Base-by-base conservation (phyloP, 202 grass and related monocot species). In the Hordeum pubiflorum region DNA sequence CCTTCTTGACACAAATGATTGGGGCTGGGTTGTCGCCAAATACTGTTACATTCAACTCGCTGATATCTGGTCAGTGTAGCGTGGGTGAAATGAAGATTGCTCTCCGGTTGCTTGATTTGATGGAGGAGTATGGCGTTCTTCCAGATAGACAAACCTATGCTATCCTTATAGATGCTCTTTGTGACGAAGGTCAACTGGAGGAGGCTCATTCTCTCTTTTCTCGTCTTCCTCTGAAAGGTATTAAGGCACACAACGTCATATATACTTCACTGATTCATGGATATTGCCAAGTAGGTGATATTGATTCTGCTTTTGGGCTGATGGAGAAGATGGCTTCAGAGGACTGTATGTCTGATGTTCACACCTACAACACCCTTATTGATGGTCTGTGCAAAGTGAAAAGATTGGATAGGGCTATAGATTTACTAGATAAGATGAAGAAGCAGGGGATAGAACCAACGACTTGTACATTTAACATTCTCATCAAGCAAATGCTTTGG, bases 211-310 rank as follows among this genome's bases (percentile, higher is more conserved):
- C 55, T 58, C 20, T 58, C 15, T 22, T 58, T 22, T 58, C 55
- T 58, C 22, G 55, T 41, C 60, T 81, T 57, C 9, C n/a, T 36
- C 26, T 29, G 9, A 68, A 76, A 69, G 77, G 52, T 38, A 34
- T 81, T 22, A 76, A 22, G 61, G 69, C 70, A 75, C n/a, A 68
- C 17, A 39, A n/a, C 11, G 5, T 66, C 44, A 86, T 86, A 54
- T 86, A 86, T 76, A 86, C 55, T 48, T 64, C 70, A 3, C 59
- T 76, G 72, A 76, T 86, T 34, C 41, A 26, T 69, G 78, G 70
- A 29, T 37, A 58, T 48, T 86, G 84, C 52, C 61, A 86, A 76
- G 46, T 22, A 37, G 78, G 84, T 75, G 75, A 75, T 39, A 46
- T 81, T 60, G 70, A 86, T 81, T 34, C 54, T 61, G 70, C 70